Percentiles rank a stretch among this genome's conserved stretches.
These are phyloP conservation scores for Oropetium thomaeum DNA, from an alignment of 176 grass and related monocot genomes.

Conservation along the genomic window DNA sequence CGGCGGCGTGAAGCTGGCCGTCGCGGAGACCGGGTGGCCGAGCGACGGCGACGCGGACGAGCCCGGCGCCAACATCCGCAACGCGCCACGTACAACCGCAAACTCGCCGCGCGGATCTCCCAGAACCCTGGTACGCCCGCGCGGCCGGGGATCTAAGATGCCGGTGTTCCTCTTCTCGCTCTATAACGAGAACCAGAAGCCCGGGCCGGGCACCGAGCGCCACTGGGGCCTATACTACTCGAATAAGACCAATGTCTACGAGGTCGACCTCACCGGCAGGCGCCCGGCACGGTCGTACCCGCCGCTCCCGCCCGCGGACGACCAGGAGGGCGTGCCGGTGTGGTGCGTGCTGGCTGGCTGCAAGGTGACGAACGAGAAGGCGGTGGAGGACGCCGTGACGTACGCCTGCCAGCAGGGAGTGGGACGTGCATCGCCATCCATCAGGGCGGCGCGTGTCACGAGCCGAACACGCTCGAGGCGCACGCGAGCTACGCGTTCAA, in stretches of 20 bases:
- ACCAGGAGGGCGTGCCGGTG: constrained; percentile 4
- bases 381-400: constrained; percentile 22
- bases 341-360: constrained; percentile 48
- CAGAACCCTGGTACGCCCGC: constrained; percentile 46
- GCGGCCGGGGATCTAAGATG: constrained; percentile 26
- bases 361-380: constrained; percentile 27
- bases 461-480: constrained; percentile 32
- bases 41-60: constrained; percentile 36
- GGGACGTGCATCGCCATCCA: constrained; percentile 52
- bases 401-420: constrained; percentile 62
- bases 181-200: constrained; percentile 67
- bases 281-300: not conserved
- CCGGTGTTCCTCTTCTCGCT: constrained; percentile 59
- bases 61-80: constrained; percentile 44
- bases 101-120: constrained; percentile 42
- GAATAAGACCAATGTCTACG: constrained; percentile 39
- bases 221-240: constrained; percentile 68
- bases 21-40: constrained; percentile 72
- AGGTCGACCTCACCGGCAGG: constrained; percentile 49
- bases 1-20: constrained; percentile 36
- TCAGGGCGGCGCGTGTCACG: constrained; percentile 39
- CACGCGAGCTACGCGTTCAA: constrained; percentile 81
- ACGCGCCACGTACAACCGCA: constrained; percentile 58
- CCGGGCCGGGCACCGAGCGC: constrained; percentile 41
- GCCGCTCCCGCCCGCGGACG: not conserved